These are phyloP conservation scores for Xylaria sp. DNA, from an alignment of 2,329 filamentous ascomycete species.

Conservation along the genomic window DNA sequence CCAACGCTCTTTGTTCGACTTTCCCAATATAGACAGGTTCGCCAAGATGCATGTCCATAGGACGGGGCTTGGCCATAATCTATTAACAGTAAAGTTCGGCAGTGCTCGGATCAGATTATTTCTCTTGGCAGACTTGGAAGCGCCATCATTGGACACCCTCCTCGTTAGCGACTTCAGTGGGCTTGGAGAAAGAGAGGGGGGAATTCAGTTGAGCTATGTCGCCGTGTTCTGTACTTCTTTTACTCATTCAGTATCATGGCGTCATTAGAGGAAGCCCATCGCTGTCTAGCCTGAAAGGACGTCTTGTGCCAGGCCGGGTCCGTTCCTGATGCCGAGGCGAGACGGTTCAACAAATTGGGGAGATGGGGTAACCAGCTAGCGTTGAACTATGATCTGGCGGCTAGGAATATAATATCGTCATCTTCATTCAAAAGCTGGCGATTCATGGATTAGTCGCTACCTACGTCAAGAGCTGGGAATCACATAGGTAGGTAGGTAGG, in stretches of 20 bases:
- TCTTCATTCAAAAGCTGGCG: neutral
- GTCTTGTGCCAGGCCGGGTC: neutral
- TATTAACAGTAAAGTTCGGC: slow-evolving; percentile 12
- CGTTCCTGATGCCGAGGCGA: neutral
- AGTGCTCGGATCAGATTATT: slow-evolving; percentile 33
- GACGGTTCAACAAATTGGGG: no score
- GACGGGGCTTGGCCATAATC: slow-evolving; percentile 19
- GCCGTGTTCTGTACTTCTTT: neutral
- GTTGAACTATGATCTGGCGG: neutral
- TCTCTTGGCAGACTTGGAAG: slow-evolving; percentile 12
- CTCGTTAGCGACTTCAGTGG: neutral
- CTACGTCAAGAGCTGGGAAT: no score
- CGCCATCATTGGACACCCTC: slow-evolving; percentile 6
- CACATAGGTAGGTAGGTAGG: neutral
- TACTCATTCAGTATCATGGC: neutral
- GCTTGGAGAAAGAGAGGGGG: neutral
- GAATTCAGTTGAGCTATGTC: neutral
- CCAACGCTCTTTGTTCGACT: no score
- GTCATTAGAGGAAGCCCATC: neutral
- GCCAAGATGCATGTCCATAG: neutral
- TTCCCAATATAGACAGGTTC: neutral
- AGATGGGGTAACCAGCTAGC: neutral
- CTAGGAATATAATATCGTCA: no score
- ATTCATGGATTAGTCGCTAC: no score
- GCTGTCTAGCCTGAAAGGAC: neutral